phyloP scores from a whole-genome alignment of 2,329 filamentous ascomycete species.

The Eutypa lata region DNA sequence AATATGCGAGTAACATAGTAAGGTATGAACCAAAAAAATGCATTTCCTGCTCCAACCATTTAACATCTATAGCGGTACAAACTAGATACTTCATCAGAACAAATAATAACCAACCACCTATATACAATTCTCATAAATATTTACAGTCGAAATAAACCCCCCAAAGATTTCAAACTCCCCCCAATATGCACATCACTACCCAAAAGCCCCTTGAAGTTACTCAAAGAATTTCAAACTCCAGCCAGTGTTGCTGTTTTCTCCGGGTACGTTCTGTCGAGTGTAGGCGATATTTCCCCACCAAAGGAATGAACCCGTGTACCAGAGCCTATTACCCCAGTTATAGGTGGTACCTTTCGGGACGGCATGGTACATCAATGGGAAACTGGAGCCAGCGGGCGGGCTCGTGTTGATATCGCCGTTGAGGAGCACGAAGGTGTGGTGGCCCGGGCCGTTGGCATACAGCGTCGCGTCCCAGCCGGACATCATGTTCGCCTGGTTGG shows the following conservation, averaged over 20 bases:
- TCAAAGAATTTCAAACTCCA: conserved; percentile 20
- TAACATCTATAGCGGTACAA: too few species aligned
- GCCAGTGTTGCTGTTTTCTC: conserved; percentile 10
- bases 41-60: too few species aligned
- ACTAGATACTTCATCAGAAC: too few species aligned
- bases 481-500: conserved; percentile 21
- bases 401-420: conserved; percentile 14
- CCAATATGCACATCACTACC: too few species aligned
- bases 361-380: conserved; percentile 18
- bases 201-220: neutral
- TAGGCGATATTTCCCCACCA: conserved; percentile 18
- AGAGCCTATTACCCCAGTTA: conserved; percentile 14
- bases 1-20: too few species aligned
- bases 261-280: conserved; percentile 12
- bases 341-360: conserved; percentile 17
- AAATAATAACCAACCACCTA: too few species aligned
- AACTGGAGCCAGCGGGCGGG: conserved; percentile 8
- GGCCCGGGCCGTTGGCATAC: conserved; percentile 19
- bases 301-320: conserved; percentile 17
- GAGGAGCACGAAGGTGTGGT: conserved; percentile 20
- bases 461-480: conserved; percentile 20
- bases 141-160: too few species aligned
- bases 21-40: too few species aligned
- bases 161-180: too few species aligned
- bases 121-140: too few species aligned